Base-by-base conservation (phyloP, 2,329 filamentous ascomycete species). In the Hymenoscyphus salicellus region DNA sequence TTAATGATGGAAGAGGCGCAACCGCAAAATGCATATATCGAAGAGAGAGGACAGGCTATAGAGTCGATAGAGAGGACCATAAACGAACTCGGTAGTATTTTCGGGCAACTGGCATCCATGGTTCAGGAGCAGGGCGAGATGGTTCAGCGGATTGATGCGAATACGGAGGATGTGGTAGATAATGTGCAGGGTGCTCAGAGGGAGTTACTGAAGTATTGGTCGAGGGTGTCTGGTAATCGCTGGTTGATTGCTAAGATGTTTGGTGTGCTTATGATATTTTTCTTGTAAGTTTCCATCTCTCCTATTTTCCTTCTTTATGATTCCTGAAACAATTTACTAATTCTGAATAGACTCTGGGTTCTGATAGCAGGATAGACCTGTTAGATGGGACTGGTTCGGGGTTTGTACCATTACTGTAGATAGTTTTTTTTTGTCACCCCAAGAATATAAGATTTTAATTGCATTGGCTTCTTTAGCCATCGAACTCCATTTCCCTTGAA, bases 51-150 rank as follows among this genome's bases (percentile, higher is more conserved):
- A 20, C 92, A 97, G 77, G 95, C 95, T 0, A 98, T 99, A 69
- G 94, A 98, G 75, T 91, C 93, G 4, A 99, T 99, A 66, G 95
- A 99, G 77, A 89, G 91, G 71, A 99, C 95, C 1, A 99, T 99
- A 71, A 88, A 86, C 68, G 95, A 99, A 76, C 83, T 99, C 0
- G 95, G 95, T 32, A 83, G 89, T 16, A 97, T 97, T 67, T 98
- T 98, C 76, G 92, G 93, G 8, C 94, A 99, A 78, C 81, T 99
- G 59, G 94, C 95, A 41, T 89, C 92, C 70, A 98, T 99, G 95
- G 95, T 99, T 33, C 92, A 90, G 63, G 94, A 99, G 77, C 95
- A 99, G 79, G 92, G 91, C 67, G 95, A 97, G 78, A 96, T 97
- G 90, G 96, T 99, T 70, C 92, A 98, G 78, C 85, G 94, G 59